These are phyloP conservation scores for Chrysoporthe austroafricana DNA, from an alignment of 2,329 filamentous ascomycete genomes.

Conservation along the genomic window DNA sequence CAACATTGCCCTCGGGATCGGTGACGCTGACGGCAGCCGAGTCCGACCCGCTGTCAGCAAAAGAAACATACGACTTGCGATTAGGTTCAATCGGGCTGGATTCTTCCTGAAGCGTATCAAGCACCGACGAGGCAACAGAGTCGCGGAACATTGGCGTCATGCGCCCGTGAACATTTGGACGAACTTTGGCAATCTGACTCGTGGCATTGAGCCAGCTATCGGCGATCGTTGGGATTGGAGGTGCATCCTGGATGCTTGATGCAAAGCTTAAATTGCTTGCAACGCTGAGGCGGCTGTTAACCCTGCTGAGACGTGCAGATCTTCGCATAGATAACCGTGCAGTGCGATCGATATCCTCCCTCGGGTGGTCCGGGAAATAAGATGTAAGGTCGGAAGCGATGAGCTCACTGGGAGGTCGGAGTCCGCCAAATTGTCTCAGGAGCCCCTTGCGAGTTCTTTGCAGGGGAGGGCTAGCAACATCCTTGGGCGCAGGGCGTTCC, in stretches of 20 bases:
- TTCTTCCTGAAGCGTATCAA: slow-evolving; percentile 91
- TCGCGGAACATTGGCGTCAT: slow-evolving; percentile 73
- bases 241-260: slow-evolving; percentile 89
- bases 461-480: slow-evolving; percentile 46
- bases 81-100: slow-evolving; percentile 80
- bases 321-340: slow-evolving; percentile 90
- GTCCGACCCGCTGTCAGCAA: slow-evolving; percentile 76
- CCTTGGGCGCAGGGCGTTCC: slow-evolving; percentile 57
- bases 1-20: slow-evolving; percentile 73
- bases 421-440: slow-evolving; percentile 84
- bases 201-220: slow-evolving; percentile 82
- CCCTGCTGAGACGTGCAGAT: slow-evolving; percentile 87
- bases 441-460: slow-evolving; percentile 54
- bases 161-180: slow-evolving; percentile 48
- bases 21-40: slow-evolving; percentile 71
- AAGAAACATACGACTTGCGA: slow-evolving; percentile 94
- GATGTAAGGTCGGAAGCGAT: slow-evolving; percentile 95
- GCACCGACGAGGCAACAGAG: slow-evolving; percentile 84
- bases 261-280: slow-evolving; percentile 92
- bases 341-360: slow-evolving; percentile 93
- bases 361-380: slow-evolving; percentile 94
- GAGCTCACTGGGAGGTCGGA: slow-evolving; percentile 92
- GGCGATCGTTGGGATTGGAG: slow-evolving; percentile 92
- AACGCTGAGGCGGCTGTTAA: slow-evolving; percentile 90
- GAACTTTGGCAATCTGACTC: slow-evolving; percentile 56